Percentiles rank a stretch among this genome's conserved stretches.
These are phyloP conservation scores for Pyrenula massariospora DNA, from an alignment of 495 filamentous ascomycete genomes.

Conservation along the genomic window DNA sequence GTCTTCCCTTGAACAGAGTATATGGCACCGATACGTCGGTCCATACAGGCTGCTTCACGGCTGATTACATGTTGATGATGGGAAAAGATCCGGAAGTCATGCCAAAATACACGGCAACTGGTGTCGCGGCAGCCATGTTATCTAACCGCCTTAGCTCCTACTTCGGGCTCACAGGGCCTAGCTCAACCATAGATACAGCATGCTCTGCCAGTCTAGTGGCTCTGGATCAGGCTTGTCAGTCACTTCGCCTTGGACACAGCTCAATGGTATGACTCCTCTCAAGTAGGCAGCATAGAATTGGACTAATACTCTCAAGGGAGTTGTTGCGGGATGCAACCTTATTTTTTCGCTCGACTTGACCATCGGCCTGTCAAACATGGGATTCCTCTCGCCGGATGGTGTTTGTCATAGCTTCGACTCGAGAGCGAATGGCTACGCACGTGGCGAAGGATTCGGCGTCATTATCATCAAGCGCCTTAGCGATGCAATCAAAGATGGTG, in stretches of 20 bases:
- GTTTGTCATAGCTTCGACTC: slow-evolving; percentile 20
- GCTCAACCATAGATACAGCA: slow-evolving; percentile 33
- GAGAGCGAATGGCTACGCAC: slow-evolving; percentile 23
- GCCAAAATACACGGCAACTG: slow-evolving; percentile 12
- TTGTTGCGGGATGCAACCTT: slow-evolving; percentile 18
- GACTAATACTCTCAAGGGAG: slow-evolving; percentile 11
- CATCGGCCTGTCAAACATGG: slow-evolving; percentile 9
- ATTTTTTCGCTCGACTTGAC: slow-evolving; percentile 13
- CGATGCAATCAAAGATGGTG: slow-evolving; percentile 23
- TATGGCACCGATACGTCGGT: slow-evolving; percentile 7
- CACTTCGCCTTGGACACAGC: slow-evolving; percentile 16
- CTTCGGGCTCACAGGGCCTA: slow-evolving; percentile 32
- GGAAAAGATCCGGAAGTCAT: slow-evolving; percentile 5
- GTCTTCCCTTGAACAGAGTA: slow-evolving; percentile 9
- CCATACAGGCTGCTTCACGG: not conserved
- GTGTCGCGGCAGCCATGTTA: slow-evolving; percentile 23
- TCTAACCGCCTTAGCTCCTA: slow-evolving; percentile 34
- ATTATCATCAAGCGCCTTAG: slow-evolving; percentile 23
- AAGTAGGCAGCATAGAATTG: not conserved
- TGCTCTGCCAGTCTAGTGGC: slow-evolving; percentile 34
- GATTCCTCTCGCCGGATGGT: slow-evolving; percentile 21
- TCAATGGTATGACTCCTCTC: not conserved
- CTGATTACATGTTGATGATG: slow-evolving; percentile 3
- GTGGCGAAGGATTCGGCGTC: slow-evolving; percentile 27
- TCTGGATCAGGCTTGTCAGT: slow-evolving; percentile 28